Evolutionary conservation across 2,329 filamentous ascomycete species (phyloP).

Genomic region (Epichloe sp.): DNA sequence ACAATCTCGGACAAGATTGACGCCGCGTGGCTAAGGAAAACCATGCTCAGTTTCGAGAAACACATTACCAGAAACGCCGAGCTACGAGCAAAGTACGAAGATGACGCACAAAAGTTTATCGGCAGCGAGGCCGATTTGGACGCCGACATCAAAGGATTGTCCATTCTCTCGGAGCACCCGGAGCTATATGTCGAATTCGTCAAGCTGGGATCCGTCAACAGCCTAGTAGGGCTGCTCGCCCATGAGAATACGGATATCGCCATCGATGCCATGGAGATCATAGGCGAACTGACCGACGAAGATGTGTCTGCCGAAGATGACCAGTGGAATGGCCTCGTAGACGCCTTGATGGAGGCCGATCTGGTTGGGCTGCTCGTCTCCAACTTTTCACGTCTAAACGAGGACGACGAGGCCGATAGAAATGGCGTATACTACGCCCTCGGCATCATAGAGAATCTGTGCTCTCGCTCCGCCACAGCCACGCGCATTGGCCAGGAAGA

Average conservation of each 20-base stretch:
- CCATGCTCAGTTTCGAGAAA: slow-evolving; percentile 75
- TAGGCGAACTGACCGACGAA: slow-evolving; percentile 85
- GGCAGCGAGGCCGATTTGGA: slow-evolving; percentile 80
- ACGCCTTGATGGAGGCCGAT: slow-evolving; percentile 53
- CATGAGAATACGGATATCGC: slow-evolving; percentile 98
- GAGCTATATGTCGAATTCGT: slow-evolving; percentile 73
- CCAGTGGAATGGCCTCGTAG: slow-evolving; percentile 69
- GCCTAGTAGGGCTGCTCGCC: slow-evolving; percentile 67
- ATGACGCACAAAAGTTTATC: slow-evolving; percentile 72
- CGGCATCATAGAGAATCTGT: slow-evolving; percentile 72
- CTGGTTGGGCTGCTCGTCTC: slow-evolving; percentile 61
- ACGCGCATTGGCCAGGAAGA: slow-evolving; percentile 60
- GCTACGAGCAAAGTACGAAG: slow-evolving; percentile 71
- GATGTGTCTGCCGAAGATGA: slow-evolving; percentile 70
- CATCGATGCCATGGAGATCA: slow-evolving; percentile 78
- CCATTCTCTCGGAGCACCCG: slow-evolving; percentile 75
- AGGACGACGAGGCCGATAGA: slow-evolving; percentile 58
- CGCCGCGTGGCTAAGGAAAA: slow-evolving; percentile 66
- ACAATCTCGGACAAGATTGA: slow-evolving; percentile 63
- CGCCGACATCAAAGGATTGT: slow-evolving; percentile 72
- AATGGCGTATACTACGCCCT: slow-evolving; percentile 80
- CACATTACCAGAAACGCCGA: slow-evolving; percentile 85
- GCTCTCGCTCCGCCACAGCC: slow-evolving; percentile 54
- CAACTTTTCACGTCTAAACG: slow-evolving; percentile 69
- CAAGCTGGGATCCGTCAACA: slow-evolving; percentile 57